Percentiles rank a stretch among this genome's conserved stretches.
Conservation (phyloP, 2,329 filamentous ascomycete genomes). For the Atkinsonella hypoxylon region DNA sequence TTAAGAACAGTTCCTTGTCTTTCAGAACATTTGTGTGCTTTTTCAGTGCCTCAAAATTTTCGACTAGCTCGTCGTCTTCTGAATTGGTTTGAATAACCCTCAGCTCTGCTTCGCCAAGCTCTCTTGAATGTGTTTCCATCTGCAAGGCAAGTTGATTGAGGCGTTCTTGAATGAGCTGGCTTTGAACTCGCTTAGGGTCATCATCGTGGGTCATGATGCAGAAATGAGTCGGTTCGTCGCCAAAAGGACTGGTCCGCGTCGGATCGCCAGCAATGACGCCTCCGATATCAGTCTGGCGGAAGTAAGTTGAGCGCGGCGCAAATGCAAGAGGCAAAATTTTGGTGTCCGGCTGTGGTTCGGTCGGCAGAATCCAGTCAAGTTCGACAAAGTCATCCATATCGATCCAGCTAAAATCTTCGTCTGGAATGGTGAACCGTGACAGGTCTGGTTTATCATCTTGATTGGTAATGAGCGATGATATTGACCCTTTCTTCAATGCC, state of each 20-base stretch:
- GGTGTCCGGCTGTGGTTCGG: slow-evolving; percentile 81
- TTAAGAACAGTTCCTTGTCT: slow-evolving; percentile 46
- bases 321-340: slow-evolving; percentile 88
- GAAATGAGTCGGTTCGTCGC: slow-evolving; percentile 82
- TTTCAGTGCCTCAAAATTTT: slow-evolving; percentile 48
- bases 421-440: slow-evolving; percentile 87
- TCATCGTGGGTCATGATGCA: slow-evolving; percentile 91
- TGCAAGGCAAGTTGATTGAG: slow-evolving; percentile 69
- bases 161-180: slow-evolving; percentile 70
- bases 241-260: slow-evolving; percentile 77
- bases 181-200: slow-evolving; percentile 81
- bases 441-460: slow-evolving; percentile 55
- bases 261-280: slow-evolving; percentile 69
- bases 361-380: slow-evolving; percentile 87
- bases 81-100: slow-evolving; percentile 41
- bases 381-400: slow-evolving; percentile 99
- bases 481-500: slow-evolving; percentile 52
- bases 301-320: slow-evolving; percentile 92
- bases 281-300: slow-evolving; percentile 88
- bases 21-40: slow-evolving; percentile 43
- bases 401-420: slow-evolving; percentile 92
- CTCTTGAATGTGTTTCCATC: slow-evolving; percentile 59
- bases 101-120: slow-evolving; percentile 65
- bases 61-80: slow-evolving; percentile 37
- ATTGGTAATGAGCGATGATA: slow-evolving; percentile 38